These are phyloP conservation scores for Penicillium paneum DNA, from an alignment of 2,329 filamentous ascomycete species.

Conservation along the genomic window DNA sequence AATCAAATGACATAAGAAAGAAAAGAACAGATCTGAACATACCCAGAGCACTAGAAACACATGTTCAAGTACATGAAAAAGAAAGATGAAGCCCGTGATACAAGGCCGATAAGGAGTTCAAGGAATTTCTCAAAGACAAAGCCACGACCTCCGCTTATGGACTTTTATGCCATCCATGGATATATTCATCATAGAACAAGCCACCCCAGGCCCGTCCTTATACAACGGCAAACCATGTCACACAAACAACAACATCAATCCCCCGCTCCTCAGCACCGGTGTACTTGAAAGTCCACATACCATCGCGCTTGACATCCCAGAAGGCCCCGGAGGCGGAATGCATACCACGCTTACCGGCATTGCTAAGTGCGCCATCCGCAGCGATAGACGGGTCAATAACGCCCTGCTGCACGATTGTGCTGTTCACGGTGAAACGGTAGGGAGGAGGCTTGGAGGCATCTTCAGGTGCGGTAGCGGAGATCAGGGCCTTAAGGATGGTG, in stretches of 20 bases:
- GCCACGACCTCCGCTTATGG: not conserved
- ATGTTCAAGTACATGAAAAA: slow-evolving; percentile 1
- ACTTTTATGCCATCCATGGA: not conserved
- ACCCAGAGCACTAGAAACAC: not conserved
- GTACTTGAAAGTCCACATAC: slow-evolving; percentile 54
- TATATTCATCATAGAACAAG: not conserved
- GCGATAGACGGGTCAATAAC: slow-evolving; percentile 54
- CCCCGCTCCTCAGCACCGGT: slow-evolving; percentile 46
- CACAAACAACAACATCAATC: slow-evolving; percentile 48
- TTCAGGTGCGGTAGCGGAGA: slow-evolving; percentile 41
- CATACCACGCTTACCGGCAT: slow-evolving; percentile 74
- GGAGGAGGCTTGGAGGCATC: slow-evolving; percentile 48
- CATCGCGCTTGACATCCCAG: slow-evolving; percentile 52
- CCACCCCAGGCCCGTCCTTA: slow-evolving; percentile 9
- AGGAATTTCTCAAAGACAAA: not conserved
- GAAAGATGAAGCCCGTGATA: not conserved
- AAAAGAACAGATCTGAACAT: not conserved
- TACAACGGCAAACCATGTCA: slow-evolving; percentile 47
- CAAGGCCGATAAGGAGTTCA: not conserved
- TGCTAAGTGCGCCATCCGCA: slow-evolving; percentile 55
- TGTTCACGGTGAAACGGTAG: slow-evolving; percentile 96
- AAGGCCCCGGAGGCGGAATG: slow-evolving; percentile 50
- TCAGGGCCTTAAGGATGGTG: slow-evolving; percentile 41
- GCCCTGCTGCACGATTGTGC: slow-evolving; percentile 91
- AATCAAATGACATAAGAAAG: slow-evolving; percentile 3